Percentiles rank a stretch among this genome's conserved stretches.
These are phyloP conservation scores for Russula virescens DNA, from an alignment of 768 basidiomycete genomes.

Conservation along the genomic window DNA sequence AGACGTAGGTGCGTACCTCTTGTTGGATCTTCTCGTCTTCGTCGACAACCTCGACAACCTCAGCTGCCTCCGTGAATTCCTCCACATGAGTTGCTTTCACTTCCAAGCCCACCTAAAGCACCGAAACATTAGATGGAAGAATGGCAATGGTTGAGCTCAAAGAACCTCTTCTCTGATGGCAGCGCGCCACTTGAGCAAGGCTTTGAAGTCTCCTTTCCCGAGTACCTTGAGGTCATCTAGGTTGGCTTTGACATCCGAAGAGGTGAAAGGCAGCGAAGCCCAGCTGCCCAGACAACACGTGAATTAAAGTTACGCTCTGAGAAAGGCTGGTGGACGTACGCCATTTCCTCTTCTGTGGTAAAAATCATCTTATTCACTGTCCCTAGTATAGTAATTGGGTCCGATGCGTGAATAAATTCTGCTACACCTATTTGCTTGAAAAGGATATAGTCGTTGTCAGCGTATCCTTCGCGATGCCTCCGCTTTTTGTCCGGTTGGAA, in stretches of 20 bases:
- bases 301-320: conserved; percentile 6
- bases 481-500: conserved; percentile 98
- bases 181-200: conserved; percentile 84
- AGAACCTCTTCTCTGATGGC: conserved; percentile 81
- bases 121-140: neutral
- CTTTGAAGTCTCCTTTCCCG: conserved; percentile 96
- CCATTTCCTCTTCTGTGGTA: conserved; percentile 76
- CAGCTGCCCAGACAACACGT: conserved; percentile 45
- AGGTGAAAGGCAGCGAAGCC: conserved; percentile 65
- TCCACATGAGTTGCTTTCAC: conserved; percentile 66
- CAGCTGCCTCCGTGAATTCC: conserved; percentile 68
- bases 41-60: conserved; percentile 63
- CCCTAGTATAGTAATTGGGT: conserved; percentile 78
- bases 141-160: conserved; percentile 13
- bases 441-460: conserved; percentile 87
- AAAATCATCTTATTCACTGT: conserved; percentile 74
- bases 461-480: conserved; percentile 89
- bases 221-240: conserved; percentile 92
- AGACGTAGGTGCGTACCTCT: conserved; percentile 53
- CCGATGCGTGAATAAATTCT: conserved; percentile 62
- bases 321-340: conserved; percentile 38
- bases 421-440: conserved; percentile 67
- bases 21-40: conserved; percentile 87
- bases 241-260: conserved; percentile 73
- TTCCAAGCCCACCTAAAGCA: conserved; percentile 65